phyloP scores from a whole-genome alignment of 495 filamentous ascomycete genomes.

The Melanomma pulvis-pyrius region DNA sequence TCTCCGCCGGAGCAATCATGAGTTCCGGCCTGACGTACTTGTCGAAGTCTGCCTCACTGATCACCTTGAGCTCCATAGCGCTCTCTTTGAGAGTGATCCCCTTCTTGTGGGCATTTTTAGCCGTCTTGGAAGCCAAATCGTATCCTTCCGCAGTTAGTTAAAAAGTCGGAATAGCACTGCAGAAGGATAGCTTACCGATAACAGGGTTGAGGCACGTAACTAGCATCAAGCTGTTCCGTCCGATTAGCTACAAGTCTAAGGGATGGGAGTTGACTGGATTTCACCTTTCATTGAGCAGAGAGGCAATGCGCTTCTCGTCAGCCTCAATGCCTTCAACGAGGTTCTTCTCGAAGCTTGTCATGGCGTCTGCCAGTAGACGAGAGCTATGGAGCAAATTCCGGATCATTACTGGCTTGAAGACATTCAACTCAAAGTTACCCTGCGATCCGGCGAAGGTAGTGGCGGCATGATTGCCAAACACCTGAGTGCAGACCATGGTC shows the following conservation, averaged over 20 bases:
- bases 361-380: conserved; percentile 84
- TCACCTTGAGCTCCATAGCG: conserved; percentile 88
- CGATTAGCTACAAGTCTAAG: not conserved
- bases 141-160: conserved; percentile 52
- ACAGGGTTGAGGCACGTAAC: conserved; percentile 98
- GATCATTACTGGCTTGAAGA: conserved; percentile 97
- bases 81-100: conserved; percentile 88
- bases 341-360: conserved; percentile 93
- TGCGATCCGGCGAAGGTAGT: conserved; percentile 92
- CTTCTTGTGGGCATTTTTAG: conserved; percentile 99
- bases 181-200: conserved; percentile 62
- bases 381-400: conserved; percentile 90
- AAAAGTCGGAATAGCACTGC: not conserved
- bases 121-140: conserved; percentile 96
- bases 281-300: conserved; percentile 84
- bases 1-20: conserved; percentile 83
- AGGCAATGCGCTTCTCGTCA: conserved; percentile 85
- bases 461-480: conserved; percentile 95
- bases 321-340: conserved; percentile 86
- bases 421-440: conserved; percentile 98
- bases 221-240: conserved; percentile 80
- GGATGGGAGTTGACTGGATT: not conserved
- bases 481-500: conserved; percentile 97
- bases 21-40: conserved; percentile 89
- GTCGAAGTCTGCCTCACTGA: conserved; percentile 92